These are phyloP conservation scores for Botryosphaeria dothidea DNA, from an alignment of 2,329 filamentous ascomycete genomes.

Conservation along the genomic window DNA sequence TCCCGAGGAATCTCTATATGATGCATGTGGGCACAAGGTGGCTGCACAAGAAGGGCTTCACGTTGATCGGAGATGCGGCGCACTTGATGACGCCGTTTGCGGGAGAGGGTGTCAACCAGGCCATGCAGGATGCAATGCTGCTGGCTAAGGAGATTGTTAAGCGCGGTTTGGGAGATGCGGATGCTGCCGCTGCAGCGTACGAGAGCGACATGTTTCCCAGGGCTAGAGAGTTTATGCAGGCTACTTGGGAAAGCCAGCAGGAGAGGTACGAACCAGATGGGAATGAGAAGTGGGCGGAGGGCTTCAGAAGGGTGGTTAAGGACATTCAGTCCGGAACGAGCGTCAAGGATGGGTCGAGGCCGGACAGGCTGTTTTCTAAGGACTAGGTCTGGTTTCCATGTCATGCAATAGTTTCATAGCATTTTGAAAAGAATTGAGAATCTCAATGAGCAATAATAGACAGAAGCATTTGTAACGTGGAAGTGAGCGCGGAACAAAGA, in stretches of 20 bases:
- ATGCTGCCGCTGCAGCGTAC: conserved; percentile 28
- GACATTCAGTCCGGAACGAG: not conserved
- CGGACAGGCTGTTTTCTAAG: not conserved
- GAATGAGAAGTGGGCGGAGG: conserved; percentile 40
- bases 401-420: too few species aligned
- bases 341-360: not conserved
- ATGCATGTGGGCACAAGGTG: conserved; percentile 54
- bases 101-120: conserved; percentile 62
- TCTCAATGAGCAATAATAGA: too few species aligned
- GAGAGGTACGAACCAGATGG: not conserved
- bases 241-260: conserved; percentile 30
- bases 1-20: conserved; percentile 48
- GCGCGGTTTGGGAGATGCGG: conserved; percentile 25
- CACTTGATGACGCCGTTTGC: conserved; percentile 61
- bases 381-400: not conserved
- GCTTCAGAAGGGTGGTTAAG: conserved; percentile 27
- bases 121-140: conserved; percentile 55
- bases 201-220: conserved; percentile 20
- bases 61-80: conserved; percentile 61
- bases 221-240: conserved; percentile 31
- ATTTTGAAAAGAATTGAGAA: too few species aligned
- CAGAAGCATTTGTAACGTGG: too few species aligned
- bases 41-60: conserved; percentile 51
- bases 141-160: conserved; percentile 37
- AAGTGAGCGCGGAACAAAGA: too few species aligned